These are phyloP conservation scores for Mallotus japonicus DNA, from an alignment of 441 rosid genomes.

Conservation along the genomic window DNA sequence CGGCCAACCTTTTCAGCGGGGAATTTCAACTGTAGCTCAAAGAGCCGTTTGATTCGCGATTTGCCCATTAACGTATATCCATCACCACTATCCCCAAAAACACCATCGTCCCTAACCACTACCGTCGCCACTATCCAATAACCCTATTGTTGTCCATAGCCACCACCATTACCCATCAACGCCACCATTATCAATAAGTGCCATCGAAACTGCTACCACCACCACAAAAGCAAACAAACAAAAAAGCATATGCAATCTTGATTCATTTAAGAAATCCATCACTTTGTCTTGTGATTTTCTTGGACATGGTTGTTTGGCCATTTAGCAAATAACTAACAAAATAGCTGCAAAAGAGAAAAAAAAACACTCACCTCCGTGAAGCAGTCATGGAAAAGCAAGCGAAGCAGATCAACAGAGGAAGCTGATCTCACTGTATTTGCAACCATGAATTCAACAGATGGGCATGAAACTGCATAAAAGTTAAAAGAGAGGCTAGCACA, in stretches of 20 bases:
- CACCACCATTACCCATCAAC: too few relatives aligned
- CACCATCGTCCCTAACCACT: too few relatives aligned
- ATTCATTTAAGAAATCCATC: neutral
- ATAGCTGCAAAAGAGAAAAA: constrained; percentile 21
- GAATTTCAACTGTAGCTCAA: too few relatives aligned
- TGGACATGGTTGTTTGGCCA: neutral
- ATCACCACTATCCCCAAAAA: too few relatives aligned
- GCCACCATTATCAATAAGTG: too few relatives aligned
- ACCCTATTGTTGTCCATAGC: too few relatives aligned
- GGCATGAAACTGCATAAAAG: constrained; percentile 64
- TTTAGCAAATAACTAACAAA: neutral
- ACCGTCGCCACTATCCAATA: too few relatives aligned
- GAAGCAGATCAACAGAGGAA: constrained; percentile 47
- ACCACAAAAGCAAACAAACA: too few relatives aligned
- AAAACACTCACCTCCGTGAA: constrained; percentile 61
- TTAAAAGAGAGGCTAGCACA: constrained; percentile 48
- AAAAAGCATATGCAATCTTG: neutral
- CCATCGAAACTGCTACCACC: too few relatives aligned
- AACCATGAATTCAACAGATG: constrained; percentile 53
- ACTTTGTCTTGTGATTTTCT: neutral
- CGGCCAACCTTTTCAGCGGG: too few relatives aligned
- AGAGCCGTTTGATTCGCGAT: too few relatives aligned
- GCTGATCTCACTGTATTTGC: constrained; percentile 42
- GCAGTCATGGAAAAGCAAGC: constrained; percentile 82
- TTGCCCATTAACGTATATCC: too few relatives aligned